phyloP scores from a whole-genome alignment of 768 basidiomycete genomes.

The Xerocomellus chrysenteron region DNA sequence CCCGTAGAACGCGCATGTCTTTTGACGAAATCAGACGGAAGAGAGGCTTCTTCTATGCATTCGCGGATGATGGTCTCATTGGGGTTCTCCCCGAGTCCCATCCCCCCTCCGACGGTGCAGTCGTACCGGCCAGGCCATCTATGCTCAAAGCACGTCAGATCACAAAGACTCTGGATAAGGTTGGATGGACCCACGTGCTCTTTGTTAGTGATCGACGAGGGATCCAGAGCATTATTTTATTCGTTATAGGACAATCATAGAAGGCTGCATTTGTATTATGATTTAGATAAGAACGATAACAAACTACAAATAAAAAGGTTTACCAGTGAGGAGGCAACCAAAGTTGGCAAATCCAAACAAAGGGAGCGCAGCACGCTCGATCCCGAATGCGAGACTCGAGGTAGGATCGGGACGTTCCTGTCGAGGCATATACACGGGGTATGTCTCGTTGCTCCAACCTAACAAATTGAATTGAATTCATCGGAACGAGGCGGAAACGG shows the following conservation, averaged over 20 bases:
- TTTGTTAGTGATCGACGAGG: slow-evolving; percentile 42
- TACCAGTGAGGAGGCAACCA: slow-evolving; percentile 43
- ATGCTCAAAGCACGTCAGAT: not conserved
- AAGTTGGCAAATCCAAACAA: slow-evolving; percentile 46
- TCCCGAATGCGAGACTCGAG: slow-evolving; percentile 34
- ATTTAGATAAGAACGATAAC: not conserved
- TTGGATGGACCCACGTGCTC: slow-evolving; percentile 34
- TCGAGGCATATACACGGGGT: slow-evolving; percentile 26
- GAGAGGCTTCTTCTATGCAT: slow-evolving; percentile 43
- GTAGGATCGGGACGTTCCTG: not conserved
- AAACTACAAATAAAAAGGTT: not conserved
- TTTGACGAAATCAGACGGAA: slow-evolving; percentile 37
- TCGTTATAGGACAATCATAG: slow-evolving; percentile 31
- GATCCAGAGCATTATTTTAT: slow-evolving; percentile 37
- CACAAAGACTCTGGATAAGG: not conserved
- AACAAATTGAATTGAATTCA: not conserved
- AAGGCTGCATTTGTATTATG: slow-evolving; percentile 28
- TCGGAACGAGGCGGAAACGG: not conserved
- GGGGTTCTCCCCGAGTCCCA: slow-evolving; percentile 40
- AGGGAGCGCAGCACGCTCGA: slow-evolving; percentile 45
- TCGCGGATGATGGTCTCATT: slow-evolving; percentile 40
- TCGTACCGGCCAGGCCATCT: slow-evolving; percentile 39
- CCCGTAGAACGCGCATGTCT: slow-evolving; percentile 35
- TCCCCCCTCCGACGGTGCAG: slow-evolving; percentile 45
- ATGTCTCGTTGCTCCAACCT: slow-evolving; percentile 28